A percentile compares a stretch with the other conserved stretches of the same genome.
phyloP scores from a whole-genome alignment of 768 basidiomycete species.

The Lyophyllum shimeji region DNA sequence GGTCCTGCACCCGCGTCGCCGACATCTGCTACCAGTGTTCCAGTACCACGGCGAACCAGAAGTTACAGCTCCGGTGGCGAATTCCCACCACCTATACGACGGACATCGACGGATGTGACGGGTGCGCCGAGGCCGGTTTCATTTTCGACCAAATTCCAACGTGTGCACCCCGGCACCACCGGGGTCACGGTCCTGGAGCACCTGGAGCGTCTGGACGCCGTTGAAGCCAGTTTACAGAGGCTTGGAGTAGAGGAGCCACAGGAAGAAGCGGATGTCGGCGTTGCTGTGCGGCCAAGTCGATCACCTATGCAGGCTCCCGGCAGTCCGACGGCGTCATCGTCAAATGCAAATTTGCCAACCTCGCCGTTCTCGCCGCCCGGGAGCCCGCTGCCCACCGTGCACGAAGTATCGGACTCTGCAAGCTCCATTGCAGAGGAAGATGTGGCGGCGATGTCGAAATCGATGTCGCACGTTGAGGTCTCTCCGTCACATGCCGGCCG shows the following conservation, averaged over 20 bases:
- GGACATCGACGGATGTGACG: slow-evolving; percentile 60
- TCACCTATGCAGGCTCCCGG: slow-evolving; percentile 21
- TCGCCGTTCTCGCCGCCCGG: slow-evolving; percentile 59
- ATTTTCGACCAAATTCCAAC: slow-evolving; percentile 80
- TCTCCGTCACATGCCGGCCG: slow-evolving; percentile 35
- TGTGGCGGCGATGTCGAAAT: slow-evolving; percentile 72
- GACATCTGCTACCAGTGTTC: slow-evolving; percentile 62
- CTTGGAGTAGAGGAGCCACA: slow-evolving; percentile 56
- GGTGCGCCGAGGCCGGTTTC: slow-evolving; percentile 75
- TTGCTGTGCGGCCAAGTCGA: slow-evolving; percentile 31
- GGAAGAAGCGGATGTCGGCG: slow-evolving; percentile 68
- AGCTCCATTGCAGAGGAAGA: slow-evolving; percentile 70
- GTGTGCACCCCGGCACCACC: slow-evolving; percentile 82
- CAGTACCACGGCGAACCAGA: slow-evolving; percentile 49
- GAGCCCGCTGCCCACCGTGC: slow-evolving; percentile 59
- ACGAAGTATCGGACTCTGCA: slow-evolving; percentile 51
- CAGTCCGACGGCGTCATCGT: slow-evolving; percentile 23
- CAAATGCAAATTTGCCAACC: slow-evolving; percentile 28
- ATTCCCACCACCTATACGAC: slow-evolving; percentile 72
- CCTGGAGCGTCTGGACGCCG: slow-evolving; percentile 80
- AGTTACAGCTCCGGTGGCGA: slow-evolving; percentile 67
- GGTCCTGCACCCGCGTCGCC: slow-evolving; percentile 53
- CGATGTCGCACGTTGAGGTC: slow-evolving; percentile 67
- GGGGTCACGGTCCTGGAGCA: slow-evolving; percentile 86
- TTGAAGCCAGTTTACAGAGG: slow-evolving; percentile 75